Conservation (phyloP, 805 yeast species). For the Torulaspora microellipsoides region DNA sequence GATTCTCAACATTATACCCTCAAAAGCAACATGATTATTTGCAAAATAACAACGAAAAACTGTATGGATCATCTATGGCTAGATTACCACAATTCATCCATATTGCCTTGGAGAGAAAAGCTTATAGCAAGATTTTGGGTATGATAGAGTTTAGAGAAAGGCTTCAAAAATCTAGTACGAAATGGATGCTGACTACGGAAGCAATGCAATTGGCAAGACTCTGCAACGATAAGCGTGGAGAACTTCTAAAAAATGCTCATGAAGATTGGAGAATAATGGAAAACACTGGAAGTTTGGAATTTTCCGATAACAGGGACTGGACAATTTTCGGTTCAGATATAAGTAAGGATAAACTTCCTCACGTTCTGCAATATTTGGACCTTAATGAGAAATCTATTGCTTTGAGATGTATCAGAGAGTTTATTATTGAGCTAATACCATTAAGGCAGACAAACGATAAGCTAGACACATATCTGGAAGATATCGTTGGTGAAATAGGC, state of each 20-base stretch:
- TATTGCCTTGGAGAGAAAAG: slow-evolving; percentile 52
- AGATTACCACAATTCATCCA: slow-evolving; percentile 48
- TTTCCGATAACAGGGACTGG: slow-evolving; percentile 30
- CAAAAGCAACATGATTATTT: slow-evolving; percentile 32
- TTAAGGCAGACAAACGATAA: slow-evolving; percentile 8
- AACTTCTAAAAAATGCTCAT: slow-evolving; percentile 16
- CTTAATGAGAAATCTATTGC: slow-evolving; percentile 14
- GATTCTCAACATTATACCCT: slow-evolving; percentile 47
- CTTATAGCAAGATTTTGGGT: slow-evolving; percentile 64
- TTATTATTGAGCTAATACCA: slow-evolving; percentile 21
- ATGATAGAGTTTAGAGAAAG: slow-evolving; percentile 57
- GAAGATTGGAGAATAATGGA: slow-evolving; percentile 33
- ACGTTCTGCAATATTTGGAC: slow-evolving; percentile 13
- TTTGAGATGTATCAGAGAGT: slow-evolving; percentile 18
- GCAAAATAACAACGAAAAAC: slow-evolving; percentile 37
- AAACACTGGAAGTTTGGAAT: slow-evolving; percentile 17
- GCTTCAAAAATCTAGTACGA: slow-evolving; percentile 47
- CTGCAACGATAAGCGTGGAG: slow-evolving; percentile 28
- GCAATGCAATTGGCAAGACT: slow-evolving; percentile 26
- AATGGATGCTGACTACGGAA: slow-evolving; percentile 32
- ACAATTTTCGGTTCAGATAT: slow-evolving; percentile 18
- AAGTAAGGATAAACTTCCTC: slow-evolving; percentile 11
- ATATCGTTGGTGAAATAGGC: background rate
- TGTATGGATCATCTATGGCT: slow-evolving; percentile 50
- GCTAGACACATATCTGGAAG: slow-evolving; percentile 10